Percentiles rank a stretch among this genome's conserved stretches.
phyloP scores from a whole-genome alignment of 2,329 filamentous ascomycete species.

The Talaromyces sp. region DNA sequence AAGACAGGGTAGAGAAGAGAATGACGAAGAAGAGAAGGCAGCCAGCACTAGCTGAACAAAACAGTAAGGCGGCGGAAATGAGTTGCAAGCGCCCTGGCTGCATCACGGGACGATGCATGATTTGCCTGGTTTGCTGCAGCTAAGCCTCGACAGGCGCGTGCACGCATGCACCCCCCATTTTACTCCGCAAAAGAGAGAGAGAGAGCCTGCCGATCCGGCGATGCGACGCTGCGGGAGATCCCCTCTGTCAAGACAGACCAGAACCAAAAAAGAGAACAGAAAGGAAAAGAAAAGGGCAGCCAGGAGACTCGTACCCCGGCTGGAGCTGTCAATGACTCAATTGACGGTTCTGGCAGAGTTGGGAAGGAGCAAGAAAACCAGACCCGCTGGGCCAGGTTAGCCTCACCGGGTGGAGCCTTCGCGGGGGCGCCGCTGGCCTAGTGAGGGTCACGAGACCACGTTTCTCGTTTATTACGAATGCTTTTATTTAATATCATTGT shows the following conservation, averaged over 20 bases:
- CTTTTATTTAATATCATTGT: background rate
- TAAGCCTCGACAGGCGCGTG: background rate
- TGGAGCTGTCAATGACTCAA: too few relatives aligned
- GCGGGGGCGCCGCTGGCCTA: background rate
- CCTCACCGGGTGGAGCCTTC: background rate
- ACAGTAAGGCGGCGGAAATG: background rate
- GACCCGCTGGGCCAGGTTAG: background rate
- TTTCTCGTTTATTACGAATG: background rate
- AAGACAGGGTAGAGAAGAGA: background rate
- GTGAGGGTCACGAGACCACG: background rate
- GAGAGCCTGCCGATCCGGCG: background rate
- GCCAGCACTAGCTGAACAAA: background rate
- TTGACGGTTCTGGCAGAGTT: background rate
- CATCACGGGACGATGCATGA: conserved; percentile 1
- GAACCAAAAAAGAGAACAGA: too few relatives aligned
- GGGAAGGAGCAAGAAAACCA: background rate
- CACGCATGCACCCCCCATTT: background rate
- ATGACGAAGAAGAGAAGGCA: background rate
- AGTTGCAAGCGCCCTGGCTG: background rate
- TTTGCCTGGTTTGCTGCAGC: background rate
- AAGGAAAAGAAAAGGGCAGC: background rate
- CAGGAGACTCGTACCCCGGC: background rate
- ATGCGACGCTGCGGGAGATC: background rate
- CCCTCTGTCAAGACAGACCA: too few relatives aligned
- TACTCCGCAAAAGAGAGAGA: background rate